Base-by-base conservation (phyloP, 192 early-diverging fungal species). In the Coemansia sp. region DNA sequence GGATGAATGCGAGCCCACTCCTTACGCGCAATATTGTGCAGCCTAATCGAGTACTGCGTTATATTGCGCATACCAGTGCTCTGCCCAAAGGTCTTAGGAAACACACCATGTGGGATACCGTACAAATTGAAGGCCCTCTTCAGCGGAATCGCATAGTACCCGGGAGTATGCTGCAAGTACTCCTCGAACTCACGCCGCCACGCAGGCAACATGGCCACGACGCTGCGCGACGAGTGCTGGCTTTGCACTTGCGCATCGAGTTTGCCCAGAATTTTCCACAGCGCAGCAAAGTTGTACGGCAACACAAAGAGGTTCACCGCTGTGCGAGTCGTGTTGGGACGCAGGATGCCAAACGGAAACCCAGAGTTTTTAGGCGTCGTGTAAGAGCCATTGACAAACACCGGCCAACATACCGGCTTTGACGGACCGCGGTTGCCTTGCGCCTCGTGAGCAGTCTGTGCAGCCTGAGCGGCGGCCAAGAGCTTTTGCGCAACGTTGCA, bases 241-340 rank as follows among this genome's bases (percentile, higher is more conserved):
- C 69, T 64, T 56, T 63, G 65, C 35, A 43, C 64, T 24, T 86
- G 71, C 9, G 67, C 67, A 13, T 86, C 76, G 9, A 84, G 73
- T 62, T 76, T 84, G 65, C 79, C 74, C 30, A 93, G 71, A 20
- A 91, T 68, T 32, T 80, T 86, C 73, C 93, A 94, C n/a, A 93
- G 76, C 37, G 79, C 83, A 1, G 88, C 86, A 65, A 87, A 94
- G 67, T 93, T 92, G 73, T 94, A 94, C 2, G 93, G 89, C 52
- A 92, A 71, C 5, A 92, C 75, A 40, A 90, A 92, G 67, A 94
- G 65, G 32, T 89, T 89, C 35, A 94, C 93, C 3, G 84, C 84
- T 29, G 85, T 88, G 35, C 86, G 84, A 18, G 79, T 77, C 1
- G 85, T 82, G 67, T 86, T 89, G 30, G 87, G 86, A 63, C 89